phyloP scores from a whole-genome alignment of 2,329 filamentous ascomycete genomes.

The Colletotrichum sp. region DNA sequence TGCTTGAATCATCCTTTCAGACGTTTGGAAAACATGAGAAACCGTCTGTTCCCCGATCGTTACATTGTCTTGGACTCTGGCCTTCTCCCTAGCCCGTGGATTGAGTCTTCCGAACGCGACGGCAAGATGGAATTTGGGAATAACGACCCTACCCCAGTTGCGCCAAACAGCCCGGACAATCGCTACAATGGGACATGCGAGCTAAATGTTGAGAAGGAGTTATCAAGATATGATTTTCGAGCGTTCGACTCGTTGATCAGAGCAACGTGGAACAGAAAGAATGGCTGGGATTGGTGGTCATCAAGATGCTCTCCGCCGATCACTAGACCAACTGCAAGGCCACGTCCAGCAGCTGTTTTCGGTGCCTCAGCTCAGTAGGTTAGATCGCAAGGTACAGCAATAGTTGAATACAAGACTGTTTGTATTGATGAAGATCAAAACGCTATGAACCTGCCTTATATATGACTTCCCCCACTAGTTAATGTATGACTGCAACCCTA shows the following conservation, averaged over 20 bases:
- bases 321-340: background rate
- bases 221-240: background rate
- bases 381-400: background rate
- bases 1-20: background rate
- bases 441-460: background rate
- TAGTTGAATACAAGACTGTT: background rate
- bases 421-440: background rate
- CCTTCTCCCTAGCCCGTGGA: background rate
- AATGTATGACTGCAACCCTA: rapidly evolving
- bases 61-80: background rate
- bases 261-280: background rate
- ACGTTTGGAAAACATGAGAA: background rate
- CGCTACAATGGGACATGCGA: background rate
- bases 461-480: background rate
- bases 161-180: background rate
- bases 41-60: background rate
- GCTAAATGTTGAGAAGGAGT: background rate
- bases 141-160: background rate
- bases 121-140: background rate
- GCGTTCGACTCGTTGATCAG: background rate
- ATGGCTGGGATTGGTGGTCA: background rate
- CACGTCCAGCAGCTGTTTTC: background rate
- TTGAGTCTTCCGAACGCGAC: background rate
- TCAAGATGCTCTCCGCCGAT: background rate
- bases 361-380: background rate